These are phyloP conservation scores for Candida frijolesensis DNA, from an alignment of 1,139 yeast genomes.

Conservation along the genomic window DNA sequence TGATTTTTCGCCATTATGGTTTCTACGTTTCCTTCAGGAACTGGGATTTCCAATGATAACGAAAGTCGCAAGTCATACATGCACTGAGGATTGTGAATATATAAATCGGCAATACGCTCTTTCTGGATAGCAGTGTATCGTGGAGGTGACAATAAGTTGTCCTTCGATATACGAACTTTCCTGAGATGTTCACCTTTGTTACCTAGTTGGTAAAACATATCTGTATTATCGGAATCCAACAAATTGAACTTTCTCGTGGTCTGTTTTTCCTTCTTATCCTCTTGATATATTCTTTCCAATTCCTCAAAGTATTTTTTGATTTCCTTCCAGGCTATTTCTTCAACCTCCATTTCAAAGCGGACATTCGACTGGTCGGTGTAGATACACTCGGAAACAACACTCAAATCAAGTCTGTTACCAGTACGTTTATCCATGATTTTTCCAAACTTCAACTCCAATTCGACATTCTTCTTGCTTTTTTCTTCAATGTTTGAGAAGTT, in stretches of 20 bases:
- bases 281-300: conserved; percentile 50
- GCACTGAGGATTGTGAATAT: conserved; percentile 74
- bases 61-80: conserved; percentile 78
- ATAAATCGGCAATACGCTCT: conserved; percentile 68
- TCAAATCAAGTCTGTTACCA: conserved; percentile 66
- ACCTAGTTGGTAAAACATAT: conserved; percentile 39
- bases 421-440: conserved; percentile 66
- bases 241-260: conserved; percentile 42
- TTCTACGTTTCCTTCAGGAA: conserved; percentile 54
- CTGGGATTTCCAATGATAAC: conserved; percentile 75
- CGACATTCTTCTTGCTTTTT: conserved; percentile 62
- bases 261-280: conserved; percentile 27
- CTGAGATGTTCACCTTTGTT: conserved; percentile 57
- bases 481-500: conserved; percentile 66
- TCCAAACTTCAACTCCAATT: conserved; percentile 84
- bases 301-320: conserved; percentile 59
- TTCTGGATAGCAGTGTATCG: conserved; percentile 73
- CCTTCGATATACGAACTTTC: conserved; percentile 65
- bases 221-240: conserved; percentile 46
- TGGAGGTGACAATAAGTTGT: conserved; percentile 58
- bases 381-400: conserved; percentile 77
- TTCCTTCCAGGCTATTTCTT: conserved; percentile 65
- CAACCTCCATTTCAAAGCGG: conserved; percentile 70
- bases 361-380: conserved; percentile 59
- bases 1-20: conserved; percentile 37